phyloP scores from a whole-genome alignment of 2,329 filamentous ascomycete species.

The Hansfordia pulvinata region DNA sequence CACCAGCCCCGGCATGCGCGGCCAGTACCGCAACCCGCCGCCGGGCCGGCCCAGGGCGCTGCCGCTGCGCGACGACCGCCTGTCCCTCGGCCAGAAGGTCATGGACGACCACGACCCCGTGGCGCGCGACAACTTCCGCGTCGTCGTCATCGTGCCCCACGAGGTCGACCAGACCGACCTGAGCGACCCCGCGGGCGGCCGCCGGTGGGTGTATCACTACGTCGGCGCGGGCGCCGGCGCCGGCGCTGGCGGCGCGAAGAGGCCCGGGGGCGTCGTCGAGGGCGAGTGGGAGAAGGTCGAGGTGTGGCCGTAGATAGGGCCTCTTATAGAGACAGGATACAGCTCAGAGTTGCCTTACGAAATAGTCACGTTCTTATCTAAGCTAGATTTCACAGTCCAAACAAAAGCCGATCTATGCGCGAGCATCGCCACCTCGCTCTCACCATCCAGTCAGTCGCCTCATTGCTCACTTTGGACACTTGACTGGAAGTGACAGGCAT shows the following conservation, averaged over 20 bases:
- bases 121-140: constrained; percentile 64
- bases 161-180: constrained; percentile 66
- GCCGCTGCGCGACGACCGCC: constrained; percentile 23
- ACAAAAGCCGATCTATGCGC: no score
- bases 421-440: no score
- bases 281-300: constrained; percentile 54
- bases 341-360: no score
- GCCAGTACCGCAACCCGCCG: constrained; percentile 58
- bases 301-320: constrained; percentile 64
- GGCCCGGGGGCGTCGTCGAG: constrained; percentile 20
- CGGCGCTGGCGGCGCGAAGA: constrained; percentile 18
- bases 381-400: no score
- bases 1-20: constrained; percentile 66
- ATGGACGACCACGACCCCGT: constrained; percentile 55
- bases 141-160: constrained; percentile 69
- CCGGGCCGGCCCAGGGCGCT: constrained; percentile 48
- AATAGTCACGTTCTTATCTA: no score
- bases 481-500: no score
- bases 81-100: constrained; percentile 48
- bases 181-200: constrained; percentile 46
- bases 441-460: no score
- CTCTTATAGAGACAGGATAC: no score
- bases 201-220: constrained; percentile 56
- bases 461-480: no score
- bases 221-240: no score